Percentiles rank a stretch among this genome's conserved stretches.
phyloP scores from a whole-genome alignment of 257 asterid genomes.

The Parsonsia alboflavescens region DNA sequence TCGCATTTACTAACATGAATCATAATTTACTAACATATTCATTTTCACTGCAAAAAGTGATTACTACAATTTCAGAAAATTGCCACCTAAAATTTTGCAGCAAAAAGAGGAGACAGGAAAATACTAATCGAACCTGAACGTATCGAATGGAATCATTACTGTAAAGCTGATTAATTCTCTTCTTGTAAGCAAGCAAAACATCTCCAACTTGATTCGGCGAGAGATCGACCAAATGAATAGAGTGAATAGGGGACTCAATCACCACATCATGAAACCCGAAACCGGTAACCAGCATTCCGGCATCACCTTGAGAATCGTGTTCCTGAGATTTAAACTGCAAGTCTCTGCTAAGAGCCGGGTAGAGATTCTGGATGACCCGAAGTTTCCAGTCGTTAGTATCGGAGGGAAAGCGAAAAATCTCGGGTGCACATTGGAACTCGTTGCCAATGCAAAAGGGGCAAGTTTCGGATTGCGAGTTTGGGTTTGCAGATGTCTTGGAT shows the following conservation, averaged over 20 bases:
- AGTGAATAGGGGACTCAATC: constrained; percentile 80
- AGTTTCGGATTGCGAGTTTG: constrained; percentile 24
- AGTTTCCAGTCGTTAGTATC: constrained; percentile 64
- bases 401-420: constrained; percentile 70
- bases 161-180: constrained; percentile 62
- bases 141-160: constrained; percentile 46
- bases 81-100: neutral
- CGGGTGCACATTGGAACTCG: constrained; percentile 97
- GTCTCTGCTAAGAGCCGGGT: constrained; percentile 81
- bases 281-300: constrained; percentile 45
- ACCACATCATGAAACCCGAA: constrained; percentile 95
- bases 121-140: constrained; percentile 56
- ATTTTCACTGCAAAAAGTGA: neutral
- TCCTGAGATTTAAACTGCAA: constrained; percentile 15
- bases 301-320: constrained; percentile 6
- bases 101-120: neutral
- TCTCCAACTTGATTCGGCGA: constrained; percentile 49
- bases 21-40: too few species aligned
- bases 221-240: constrained; percentile 62
- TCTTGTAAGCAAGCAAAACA: constrained; percentile 66
- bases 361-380: constrained; percentile 81
- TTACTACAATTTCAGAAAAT: neutral
- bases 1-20: neutral
- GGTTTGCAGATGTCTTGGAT: constrained; percentile 42
- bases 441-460: constrained; percentile 88